Evolutionary conservation across 2,329 filamentous ascomycete genomes (phyloP), one percentile per base, ranked within the genome.

Genomic region (Apiospora phragmitis): DNA sequence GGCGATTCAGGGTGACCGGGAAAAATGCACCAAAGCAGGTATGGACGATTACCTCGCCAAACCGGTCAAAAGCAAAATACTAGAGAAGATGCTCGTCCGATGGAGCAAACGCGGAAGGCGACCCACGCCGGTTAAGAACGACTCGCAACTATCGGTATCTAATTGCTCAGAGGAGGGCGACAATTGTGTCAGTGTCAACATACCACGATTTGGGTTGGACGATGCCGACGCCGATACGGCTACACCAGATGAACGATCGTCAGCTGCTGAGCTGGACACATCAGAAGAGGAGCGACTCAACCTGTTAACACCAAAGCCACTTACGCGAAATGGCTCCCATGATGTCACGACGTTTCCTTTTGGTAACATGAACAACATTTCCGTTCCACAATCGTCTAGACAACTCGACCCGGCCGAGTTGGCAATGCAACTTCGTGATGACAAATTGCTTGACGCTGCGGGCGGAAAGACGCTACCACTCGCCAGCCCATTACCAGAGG

Each of bases 21-120:
- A 94, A 77, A 94, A 93, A 77, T 94, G 92, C 77, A 87, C 88
- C 71, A 87, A 86, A 72, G 91, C 91, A 11, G 92, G 92, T 42
- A 94, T 94, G 92, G 92, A 94, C 74, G 91, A 93, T 76, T 92
- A 93, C 75, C 83, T 93, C 12, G 84, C 90, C n/a, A 93, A 93
- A 76, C 92, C 92, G 1, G 92, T 94, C 51, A 92, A 91, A 75
- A 88, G 90, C 74, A 86, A 87, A 68, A 86, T 89, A 6, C 81
- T 94, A 9, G 92, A 94, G 79, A 88, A 84, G 75, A 94, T 93
- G 90, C 85, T 94, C 49, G 83, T 93, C 29, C 89, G 91, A 70
- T 94, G 92, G 92, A 88, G 85, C 24, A 86, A 76, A 76, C 73
- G 76, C 5, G 78, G 79, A 42, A 79, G 74, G 5, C 76, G 73